Evolutionary conservation across 2,329 filamentous ascomycete species (phyloP).

Genomic region (Hypoxylon sp.): DNA sequence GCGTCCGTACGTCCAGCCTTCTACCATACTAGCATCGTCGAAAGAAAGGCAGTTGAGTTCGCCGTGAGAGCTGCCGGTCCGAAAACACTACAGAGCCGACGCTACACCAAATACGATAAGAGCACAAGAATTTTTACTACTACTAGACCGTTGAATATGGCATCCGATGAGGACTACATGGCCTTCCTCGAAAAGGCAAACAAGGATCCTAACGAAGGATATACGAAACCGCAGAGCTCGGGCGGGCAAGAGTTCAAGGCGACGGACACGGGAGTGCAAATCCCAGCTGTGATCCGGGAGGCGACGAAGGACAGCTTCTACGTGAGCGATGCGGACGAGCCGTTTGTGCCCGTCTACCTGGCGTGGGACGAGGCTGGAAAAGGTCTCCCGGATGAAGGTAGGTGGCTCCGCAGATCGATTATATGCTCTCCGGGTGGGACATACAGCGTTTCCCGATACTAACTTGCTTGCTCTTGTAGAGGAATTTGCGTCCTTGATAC

Average conservation of each 20-base stretch:
- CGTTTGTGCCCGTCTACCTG: constrained; percentile 79
- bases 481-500: constrained; percentile 74
- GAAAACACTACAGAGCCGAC: neutral
- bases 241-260: constrained; percentile 58
- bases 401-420: constrained; percentile 37
- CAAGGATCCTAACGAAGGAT: constrained; percentile 72
- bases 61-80: neutral
- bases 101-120: neutral
- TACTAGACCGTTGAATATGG: constrained; percentile 58
- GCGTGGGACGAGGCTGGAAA: constrained; percentile 62
- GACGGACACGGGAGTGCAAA: constrained; percentile 60
- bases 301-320: constrained; percentile 69
- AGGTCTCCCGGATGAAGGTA: constrained; percentile 68
- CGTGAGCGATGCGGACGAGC: constrained; percentile 83
- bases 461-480: constrained; percentile 53
- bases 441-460: too few species aligned
- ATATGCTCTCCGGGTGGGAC: neutral
- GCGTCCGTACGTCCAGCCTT: neutral
- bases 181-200: constrained; percentile 90
- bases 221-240: constrained; percentile 43
- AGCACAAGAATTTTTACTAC: constrained; percentile 33
- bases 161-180: constrained; percentile 82
- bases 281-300: constrained; percentile 66
- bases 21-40: constrained; percentile 1
- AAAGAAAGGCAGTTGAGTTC: neutral